Evolutionary conservation across 768 basidiomycete species (phyloP), one percentile per base, ranked within the genome.

Genomic region (Hypholoma sublateritium): DNA sequence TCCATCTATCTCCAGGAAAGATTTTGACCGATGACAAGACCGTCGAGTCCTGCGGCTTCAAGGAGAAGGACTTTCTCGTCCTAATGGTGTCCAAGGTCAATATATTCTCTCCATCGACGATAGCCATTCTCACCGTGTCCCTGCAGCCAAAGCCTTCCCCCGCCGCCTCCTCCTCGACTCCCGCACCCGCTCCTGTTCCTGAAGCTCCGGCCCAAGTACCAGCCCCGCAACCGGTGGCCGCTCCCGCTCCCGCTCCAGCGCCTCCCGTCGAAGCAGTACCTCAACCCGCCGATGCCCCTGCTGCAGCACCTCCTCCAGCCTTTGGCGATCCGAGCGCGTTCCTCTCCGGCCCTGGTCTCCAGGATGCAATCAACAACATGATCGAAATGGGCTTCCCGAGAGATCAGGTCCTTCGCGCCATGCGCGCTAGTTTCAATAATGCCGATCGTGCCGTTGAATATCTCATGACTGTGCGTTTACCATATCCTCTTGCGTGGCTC

Each of bases 21-120:
- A 89, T 99, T 46, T 81, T 98, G 19, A 69, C 84, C 9, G 95
- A 99, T 70, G 84, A 86, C 57, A 95, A 95, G 78, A 89, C 89
- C 1, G 82, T 99, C 35, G 90, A 83, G 64, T 88, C 90, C 45
- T 91, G 89, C 67, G 85, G 89, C 53, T 91, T 98, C 79, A 95
- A 97, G 77, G 96, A 98, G 74, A 98, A 97, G 77, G 96, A 97
- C 72, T 99, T 99, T 77, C 77, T 98, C 58, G 97, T 99, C n/a
- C 85, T 99, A 42, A 99, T 98, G 96, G 92, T 98, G 34, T 85
- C 94, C 50, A 98, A 97, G 86, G 95, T 95, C 60, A 50, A 76
- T 52, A 52, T 24, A 39, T 16, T 19, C 41, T 39, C 13, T 34
- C 35, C 22, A 42, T 13, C 28, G 50, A 41, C 49, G 17, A 53